These are phyloP conservation scores for Dictyostelium firmibasis DNA, from an alignment of 78 protist genomes.

Conservation along the genomic window DNA sequence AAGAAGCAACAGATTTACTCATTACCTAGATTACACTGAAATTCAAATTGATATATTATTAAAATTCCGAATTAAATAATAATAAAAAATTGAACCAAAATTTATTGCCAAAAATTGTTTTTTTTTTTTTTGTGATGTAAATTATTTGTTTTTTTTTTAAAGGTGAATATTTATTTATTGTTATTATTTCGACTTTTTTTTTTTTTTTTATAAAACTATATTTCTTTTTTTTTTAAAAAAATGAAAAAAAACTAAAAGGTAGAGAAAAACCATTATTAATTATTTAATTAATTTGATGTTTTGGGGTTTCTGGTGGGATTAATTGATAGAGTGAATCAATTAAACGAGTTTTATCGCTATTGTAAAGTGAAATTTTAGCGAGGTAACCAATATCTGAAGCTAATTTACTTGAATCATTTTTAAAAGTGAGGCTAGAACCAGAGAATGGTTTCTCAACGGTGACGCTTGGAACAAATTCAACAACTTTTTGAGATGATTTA, in stretches of 20 bases:
- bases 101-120: no score
- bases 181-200: no score
- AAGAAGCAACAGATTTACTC: slow-evolving; percentile 44
- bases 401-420: background rate
- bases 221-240: no score
- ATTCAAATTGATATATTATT: background rate
- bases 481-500: background rate
- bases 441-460: background rate
- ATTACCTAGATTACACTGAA: slow-evolving; percentile 22
- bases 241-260: background rate
- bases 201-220: no score
- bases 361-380: background rate
- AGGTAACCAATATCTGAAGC: background rate
- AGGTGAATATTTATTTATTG: no score
- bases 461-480: background rate
- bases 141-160: no score
- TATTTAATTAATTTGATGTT: background rate
- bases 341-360: background rate
- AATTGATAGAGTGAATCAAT: background rate
- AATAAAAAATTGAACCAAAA: no score
- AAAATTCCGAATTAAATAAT: background rate
- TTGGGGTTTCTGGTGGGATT: background rate
- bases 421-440: background rate
- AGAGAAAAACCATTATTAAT: no score
- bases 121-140: no score